Evolutionary conservation across 2,329 filamentous ascomycete genomes (phyloP).

Genomic region (Cordyceps javanica): DNA sequence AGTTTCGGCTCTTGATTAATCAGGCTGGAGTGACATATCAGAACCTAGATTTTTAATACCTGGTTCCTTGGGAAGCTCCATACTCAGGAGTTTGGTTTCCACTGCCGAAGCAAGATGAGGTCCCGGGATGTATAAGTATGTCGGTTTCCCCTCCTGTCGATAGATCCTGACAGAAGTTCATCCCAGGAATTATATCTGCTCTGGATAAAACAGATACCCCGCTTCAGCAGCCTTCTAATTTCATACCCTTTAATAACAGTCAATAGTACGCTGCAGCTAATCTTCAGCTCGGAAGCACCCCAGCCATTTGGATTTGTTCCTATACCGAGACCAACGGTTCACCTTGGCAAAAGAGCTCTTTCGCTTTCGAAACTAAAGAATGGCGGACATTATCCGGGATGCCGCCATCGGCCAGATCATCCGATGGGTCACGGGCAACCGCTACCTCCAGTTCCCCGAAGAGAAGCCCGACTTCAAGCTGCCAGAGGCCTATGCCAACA

Average conservation of each 20-base stretch:
- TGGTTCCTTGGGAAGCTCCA: not conserved
- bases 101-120: not conserved
- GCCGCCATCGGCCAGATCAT: conserved; percentile 54
- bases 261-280: no score
- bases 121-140: not conserved
- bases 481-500: conserved; percentile 34
- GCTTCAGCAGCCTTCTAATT: not conserved
- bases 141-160: not conserved
- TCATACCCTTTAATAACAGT: not conserved
- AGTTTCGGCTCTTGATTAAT: conserved; percentile 1
- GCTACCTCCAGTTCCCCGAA: conserved; percentile 52
- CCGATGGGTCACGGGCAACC: conserved; percentile 46
- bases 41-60: not conserved
- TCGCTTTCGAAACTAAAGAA: not conserved
- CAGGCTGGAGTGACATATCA: not conserved
- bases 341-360: not conserved
- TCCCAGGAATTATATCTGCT: not conserved
- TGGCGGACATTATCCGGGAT: conserved; percentile 41
- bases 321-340: not conserved
- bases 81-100: not conserved
- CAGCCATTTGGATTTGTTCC: no score
- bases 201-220: not conserved
- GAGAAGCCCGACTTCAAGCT: conserved; percentile 49
- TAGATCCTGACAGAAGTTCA: not conserved
- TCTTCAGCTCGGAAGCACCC: no score